Evolutionary conservation across 1,284 basidiomycete species (phyloP), one percentile per base, ranked within the genome.

Genomic region (Hypsizygus ulmarius): DNA sequence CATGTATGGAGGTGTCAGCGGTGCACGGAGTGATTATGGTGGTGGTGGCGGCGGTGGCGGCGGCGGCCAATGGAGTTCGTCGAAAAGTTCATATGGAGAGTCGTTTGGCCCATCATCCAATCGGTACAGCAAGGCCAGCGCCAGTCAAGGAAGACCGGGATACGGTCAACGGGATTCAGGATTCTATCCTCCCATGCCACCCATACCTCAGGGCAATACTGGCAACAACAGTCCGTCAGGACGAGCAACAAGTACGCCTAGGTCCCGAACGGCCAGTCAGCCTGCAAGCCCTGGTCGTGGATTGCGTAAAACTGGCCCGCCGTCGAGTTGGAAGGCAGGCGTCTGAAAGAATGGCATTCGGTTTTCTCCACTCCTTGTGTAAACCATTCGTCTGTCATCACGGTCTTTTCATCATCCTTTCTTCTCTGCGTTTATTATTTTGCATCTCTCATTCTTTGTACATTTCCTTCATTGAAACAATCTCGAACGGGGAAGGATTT

Each of bases 11-110:
- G 59, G 62, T 6, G 51, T 56, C 8, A 67, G 68, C 44, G 74
- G 70, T 12, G 73, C 74, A 32, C 63, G 71, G 51, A 83, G 78
- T 62, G 82, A 82, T 47, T 74, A 68, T 46, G 75, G 77, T 45
- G 80, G 79, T 16, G 63, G 65, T 36, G 61, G n/a, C n/a, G n/a
- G 72, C 66, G 52, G 59, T 11, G 60, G 64, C 2, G 66, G 66
- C 12, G 56, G 61, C 18, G 60, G 63, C 6, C 66, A 76, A n/a
- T 84, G 84, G 82, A 77, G 70, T 45, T 74, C 79, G 7, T 74
- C 81, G 32, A 72, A 73, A 51, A 88, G 84, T 57, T 79, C 76
- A 43, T 87, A 87, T 56, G 87, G 85, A 10, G 84, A 82, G 49
- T 60, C 73, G 15, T 80, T 79, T 60, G 74, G 79, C n/a, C 69